phyloP scores from a whole-genome alignment of 305 asterid genomes.

The Fraxinus nigra region DNA sequence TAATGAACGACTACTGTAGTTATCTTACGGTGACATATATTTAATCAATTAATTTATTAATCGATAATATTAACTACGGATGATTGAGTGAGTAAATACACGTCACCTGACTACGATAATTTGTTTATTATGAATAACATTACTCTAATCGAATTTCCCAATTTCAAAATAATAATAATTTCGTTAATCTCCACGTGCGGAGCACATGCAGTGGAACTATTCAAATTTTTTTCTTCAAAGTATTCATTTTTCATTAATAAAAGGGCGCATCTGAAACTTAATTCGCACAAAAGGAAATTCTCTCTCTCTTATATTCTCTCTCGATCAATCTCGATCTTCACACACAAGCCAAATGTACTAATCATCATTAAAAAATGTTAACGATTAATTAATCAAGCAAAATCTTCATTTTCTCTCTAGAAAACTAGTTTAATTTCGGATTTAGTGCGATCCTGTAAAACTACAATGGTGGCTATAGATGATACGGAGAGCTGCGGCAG shows the following conservation, averaged over 20 bases:
- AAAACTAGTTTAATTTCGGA: not conserved
- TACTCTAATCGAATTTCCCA: not conserved
- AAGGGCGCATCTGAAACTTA: not conserved
- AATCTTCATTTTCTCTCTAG: not conserved
- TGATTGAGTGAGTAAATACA: no score
- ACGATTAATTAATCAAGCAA: not conserved
- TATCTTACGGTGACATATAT: no score
- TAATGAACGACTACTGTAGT: not conserved
- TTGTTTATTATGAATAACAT: not conserved
- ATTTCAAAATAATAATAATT: not conserved
- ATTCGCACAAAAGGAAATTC: not conserved
- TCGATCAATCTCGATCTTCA: not conserved
- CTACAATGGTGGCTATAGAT: constrained; percentile 37
- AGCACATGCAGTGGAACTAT: not conserved
- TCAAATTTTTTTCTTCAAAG: not conserved
- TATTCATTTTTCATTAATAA: not conserved
- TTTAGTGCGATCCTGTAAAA: not conserved
- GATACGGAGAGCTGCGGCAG: constrained; percentile 58
- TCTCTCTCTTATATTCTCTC: not conserved
- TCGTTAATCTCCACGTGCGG: not conserved
- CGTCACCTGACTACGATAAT: no score
- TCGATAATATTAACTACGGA: no score
- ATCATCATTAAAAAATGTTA: not conserved
- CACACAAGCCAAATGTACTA: not conserved
- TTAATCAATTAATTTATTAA: no score